Conservation (phyloP, 148 eudicot genomes). For the Cornus kousa region DNA sequence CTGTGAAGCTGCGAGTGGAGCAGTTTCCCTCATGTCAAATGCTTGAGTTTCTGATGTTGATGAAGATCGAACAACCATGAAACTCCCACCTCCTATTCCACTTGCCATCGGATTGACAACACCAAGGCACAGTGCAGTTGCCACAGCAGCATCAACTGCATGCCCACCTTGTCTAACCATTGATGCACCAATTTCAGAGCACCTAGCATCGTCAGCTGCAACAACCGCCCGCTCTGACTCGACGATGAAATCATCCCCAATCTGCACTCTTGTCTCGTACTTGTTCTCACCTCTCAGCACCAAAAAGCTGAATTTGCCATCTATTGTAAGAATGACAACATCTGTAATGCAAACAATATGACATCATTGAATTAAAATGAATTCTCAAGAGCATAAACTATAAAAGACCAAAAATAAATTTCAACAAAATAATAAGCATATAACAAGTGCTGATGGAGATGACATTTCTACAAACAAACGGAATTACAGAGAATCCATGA, state of each 20-base stretch:
- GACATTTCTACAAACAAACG: neutral
- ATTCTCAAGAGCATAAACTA: constrained; percentile 5
- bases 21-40: constrained; percentile 82
- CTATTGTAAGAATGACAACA: constrained; percentile 33
- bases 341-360: constrained; percentile 18
- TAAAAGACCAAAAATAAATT: neutral
- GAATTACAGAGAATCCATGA: neutral
- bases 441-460: neutral
- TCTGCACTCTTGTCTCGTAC: constrained; percentile 12
- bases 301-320: constrained; percentile 25
- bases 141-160: constrained; percentile 97
- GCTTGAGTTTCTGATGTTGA: constrained; percentile 53
- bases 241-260: constrained; percentile 32
- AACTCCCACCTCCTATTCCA: constrained; percentile 94
- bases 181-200: constrained; percentile 80
- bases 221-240: constrained; percentile 74
- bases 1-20: constrained; percentile 86
- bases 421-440: neutral
- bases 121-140: constrained; percentile 79
- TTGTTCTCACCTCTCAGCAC: constrained; percentile 8
- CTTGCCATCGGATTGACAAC: constrained; percentile 82
- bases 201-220: constrained; percentile 89
- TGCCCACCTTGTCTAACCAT: constrained; percentile 75
- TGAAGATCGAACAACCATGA: constrained; percentile 81
- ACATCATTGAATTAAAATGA: neutral